phyloP scores from a whole-genome alignment of 331 rosid species.

The Arachis monticola region DNA sequence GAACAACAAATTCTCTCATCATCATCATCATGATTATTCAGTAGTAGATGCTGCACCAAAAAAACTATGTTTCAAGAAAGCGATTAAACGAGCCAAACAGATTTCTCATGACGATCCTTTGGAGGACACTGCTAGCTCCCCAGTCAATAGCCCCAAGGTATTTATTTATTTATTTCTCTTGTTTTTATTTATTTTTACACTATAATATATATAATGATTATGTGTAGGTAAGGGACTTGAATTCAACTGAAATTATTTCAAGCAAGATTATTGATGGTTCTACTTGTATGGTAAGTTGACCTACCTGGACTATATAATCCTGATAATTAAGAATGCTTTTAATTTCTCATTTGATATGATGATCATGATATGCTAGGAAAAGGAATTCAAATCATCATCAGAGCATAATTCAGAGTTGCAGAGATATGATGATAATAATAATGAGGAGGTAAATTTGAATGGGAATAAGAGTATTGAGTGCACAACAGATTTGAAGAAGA shows the following conservation, averaged over 20 bases:
- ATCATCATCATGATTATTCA: background rate
- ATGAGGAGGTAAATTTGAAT: slow-evolving; percentile 30
- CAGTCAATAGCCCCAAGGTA: slow-evolving; percentile 93
- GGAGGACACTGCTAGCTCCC: slow-evolving; percentile 97
- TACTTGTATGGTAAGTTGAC: slow-evolving; percentile 55
- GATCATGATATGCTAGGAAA: slow-evolving; percentile 49
- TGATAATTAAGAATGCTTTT: background rate
- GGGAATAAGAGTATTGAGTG: slow-evolving; percentile 49
- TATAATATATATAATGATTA: background rate
- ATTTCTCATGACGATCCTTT: slow-evolving; percentile 65
- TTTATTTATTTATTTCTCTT: background rate
- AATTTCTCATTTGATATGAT: background rate
- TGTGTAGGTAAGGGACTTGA: slow-evolving; percentile 62
- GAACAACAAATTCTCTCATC: slow-evolving; percentile 46
- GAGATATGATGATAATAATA: slow-evolving; percentile 40
- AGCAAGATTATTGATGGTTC: slow-evolving; percentile 54
- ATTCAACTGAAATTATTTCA: slow-evolving; percentile 48
- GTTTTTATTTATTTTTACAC: background rate
- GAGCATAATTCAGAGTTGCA: slow-evolving; percentile 54
- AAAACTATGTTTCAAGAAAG: slow-evolving; percentile 62
- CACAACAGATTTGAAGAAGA: slow-evolving; percentile 63
- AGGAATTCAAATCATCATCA: slow-evolving; percentile 50
- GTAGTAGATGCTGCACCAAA: slow-evolving; percentile 16
- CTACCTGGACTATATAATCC: background rate
- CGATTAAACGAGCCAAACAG: slow-evolving; percentile 51